Percentiles rank a stretch among this genome's conserved stretches.
Evolutionary conservation across 2,329 filamentous ascomycete genomes (phyloP).

Genomic region (Cercospora sp.): DNA sequence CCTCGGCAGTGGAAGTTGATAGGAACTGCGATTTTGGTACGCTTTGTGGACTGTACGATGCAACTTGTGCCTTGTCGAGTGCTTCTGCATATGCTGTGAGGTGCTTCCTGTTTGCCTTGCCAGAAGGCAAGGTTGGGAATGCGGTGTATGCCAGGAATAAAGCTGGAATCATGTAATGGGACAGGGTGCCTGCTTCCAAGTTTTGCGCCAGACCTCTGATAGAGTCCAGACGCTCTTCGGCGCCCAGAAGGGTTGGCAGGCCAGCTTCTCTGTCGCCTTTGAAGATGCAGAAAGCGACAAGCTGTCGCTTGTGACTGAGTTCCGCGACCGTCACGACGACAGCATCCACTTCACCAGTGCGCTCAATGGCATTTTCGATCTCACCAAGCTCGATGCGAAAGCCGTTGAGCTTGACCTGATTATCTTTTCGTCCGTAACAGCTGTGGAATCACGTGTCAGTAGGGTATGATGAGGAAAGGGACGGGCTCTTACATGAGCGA

Average conservation of each 20-base stretch:
- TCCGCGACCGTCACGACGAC: not conserved
- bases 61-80: not conserved
- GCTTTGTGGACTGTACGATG: not conserved
- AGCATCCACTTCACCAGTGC: not conserved
- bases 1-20: not conserved
- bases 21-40: not conserved
- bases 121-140: not conserved
- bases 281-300: not conserved
- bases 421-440: slow-evolving; percentile 63
- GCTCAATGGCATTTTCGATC: slow-evolving; percentile 48
- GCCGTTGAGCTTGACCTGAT: slow-evolving; percentile 75
- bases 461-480: not conserved
- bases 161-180: not conserved
- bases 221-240: not conserved
- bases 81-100: not conserved
- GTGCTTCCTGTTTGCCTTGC: not conserved
- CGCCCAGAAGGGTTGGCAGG: not conserved
- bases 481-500: not conserved
- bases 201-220: not conserved
- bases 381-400: slow-evolving; percentile 75
- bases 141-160: not conserved
- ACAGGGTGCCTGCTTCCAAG: not conserved
- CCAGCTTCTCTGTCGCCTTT: not conserved
- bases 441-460: not conserved
- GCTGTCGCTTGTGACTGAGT: not conserved